Percentiles rank a stretch among this genome's conserved stretches.
Conservation (phyloP, 2,329 filamentous ascomycete species). For the Berkeleyomyces basicola region DNA sequence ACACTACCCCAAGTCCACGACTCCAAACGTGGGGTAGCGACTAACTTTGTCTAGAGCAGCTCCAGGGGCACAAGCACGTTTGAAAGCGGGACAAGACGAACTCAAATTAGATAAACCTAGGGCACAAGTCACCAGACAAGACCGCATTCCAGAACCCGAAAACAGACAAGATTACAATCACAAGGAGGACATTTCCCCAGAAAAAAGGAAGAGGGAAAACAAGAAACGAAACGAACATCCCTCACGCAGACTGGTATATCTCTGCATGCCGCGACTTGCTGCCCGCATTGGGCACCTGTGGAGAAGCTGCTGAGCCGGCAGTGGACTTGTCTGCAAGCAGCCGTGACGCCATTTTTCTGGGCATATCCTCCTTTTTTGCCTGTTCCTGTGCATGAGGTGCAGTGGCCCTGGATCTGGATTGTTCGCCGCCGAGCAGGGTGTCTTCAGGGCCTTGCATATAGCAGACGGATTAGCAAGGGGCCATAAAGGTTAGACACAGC, state of each 20-base stretch:
- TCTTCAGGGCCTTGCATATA: not conserved
- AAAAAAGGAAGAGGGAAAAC: not conserved
- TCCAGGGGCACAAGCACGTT: too few relatives aligned
- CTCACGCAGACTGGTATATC: conserved; percentile 1
- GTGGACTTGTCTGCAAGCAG: not conserved
- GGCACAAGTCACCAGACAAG: too few relatives aligned
- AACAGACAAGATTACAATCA: not conserved
- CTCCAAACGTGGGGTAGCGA: not conserved
- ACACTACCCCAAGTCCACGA: not conserved
- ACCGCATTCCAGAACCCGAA: not conserved
- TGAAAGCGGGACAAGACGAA: too few relatives aligned
- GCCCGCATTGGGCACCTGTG: not conserved
- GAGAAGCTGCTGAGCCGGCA: not conserved
- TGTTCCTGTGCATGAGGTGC: not conserved
- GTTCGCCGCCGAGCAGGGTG: conserved; percentile 2
- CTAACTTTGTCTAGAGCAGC: too few relatives aligned
- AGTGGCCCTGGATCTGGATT: not conserved
- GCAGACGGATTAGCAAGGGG: not conserved
- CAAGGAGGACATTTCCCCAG: not conserved
- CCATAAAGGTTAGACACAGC: not conserved
- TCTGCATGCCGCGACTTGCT: not conserved
- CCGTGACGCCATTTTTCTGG: too few relatives aligned
- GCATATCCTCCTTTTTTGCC: not conserved
- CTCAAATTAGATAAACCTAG: too few relatives aligned
- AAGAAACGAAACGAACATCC: not conserved